A percentile compares a stretch with the other conserved stretches of the same genome.
Evolutionary conservation across 2,329 filamentous ascomycete genomes (phyloP).

Genomic region (Nemania abortiva): DNA sequence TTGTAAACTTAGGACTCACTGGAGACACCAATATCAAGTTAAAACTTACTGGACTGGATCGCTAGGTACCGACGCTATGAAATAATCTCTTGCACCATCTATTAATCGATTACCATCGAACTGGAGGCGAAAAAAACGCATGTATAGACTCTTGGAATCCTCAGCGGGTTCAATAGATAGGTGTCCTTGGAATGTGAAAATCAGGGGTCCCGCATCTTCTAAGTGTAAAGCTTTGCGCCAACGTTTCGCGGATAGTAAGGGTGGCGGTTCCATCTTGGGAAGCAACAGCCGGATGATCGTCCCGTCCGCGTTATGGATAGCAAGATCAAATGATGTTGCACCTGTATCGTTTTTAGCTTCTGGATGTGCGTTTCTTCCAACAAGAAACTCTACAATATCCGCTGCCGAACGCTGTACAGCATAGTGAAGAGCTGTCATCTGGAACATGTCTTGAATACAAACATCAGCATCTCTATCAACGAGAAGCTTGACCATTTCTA

Average conservation of each 20-base stretch:
- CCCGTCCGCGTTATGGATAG: background rate
- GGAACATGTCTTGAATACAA: background rate
- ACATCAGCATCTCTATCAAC: background rate
- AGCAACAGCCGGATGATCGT: conserved; percentile 2
- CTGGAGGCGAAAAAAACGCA: background rate
- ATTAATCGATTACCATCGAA: no score
- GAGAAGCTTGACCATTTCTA: background rate
- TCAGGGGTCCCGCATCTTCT: background rate
- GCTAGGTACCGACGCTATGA: background rate
- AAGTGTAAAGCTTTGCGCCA: background rate
- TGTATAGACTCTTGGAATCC: background rate
- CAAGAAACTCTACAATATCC: background rate
- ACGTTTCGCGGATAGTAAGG: background rate
- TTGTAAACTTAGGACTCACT: background rate
- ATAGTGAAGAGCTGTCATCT: conserved; percentile 7
- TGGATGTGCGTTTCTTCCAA: background rate
- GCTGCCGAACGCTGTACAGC: background rate
- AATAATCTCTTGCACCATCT: background rate
- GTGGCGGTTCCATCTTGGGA: background rate
- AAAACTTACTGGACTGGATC: background rate
- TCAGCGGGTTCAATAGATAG: background rate
- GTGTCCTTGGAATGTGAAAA: background rate
- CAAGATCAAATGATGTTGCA: background rate
- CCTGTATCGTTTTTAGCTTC: background rate
- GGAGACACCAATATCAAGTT: background rate